Percentiles rank a stretch among this genome's conserved stretches.
phyloP scores from a whole-genome alignment of 495 filamentous ascomycete species.

The Penicillium pulvis region DNA sequence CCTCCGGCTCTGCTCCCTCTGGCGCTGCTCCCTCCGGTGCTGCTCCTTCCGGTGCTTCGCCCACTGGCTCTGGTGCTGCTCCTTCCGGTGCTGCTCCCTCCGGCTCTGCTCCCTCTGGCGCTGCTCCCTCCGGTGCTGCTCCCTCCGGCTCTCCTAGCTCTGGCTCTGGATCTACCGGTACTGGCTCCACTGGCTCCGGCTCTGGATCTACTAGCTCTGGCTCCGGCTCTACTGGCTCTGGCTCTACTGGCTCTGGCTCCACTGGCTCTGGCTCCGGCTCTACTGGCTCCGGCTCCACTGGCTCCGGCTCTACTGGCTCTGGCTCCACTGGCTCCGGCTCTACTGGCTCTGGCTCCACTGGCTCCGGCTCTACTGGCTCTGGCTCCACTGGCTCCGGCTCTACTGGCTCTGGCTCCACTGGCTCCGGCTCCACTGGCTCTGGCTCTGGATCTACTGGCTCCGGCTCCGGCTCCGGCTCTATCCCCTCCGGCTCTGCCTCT shows the following conservation, averaged over 20 bases:
- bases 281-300: conserved; percentile 13
- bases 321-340: conserved; percentile 7
- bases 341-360: conserved; percentile 8
- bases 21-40: conserved; percentile 4
- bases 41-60: conserved; percentile 8
- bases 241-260: conserved; percentile 7
- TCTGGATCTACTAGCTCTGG: conserved; percentile 9
- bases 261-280: conserved; percentile 12
- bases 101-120: background rate
- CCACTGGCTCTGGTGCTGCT: conserved; percentile 6
- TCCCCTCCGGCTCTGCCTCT: conserved; percentile 12
- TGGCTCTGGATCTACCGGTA: conserved; percentile 1
- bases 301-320: conserved; percentile 15
- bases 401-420: conserved; percentile 5
- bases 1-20: conserved; percentile 1
- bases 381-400: conserved; percentile 11
- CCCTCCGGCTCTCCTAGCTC: conserved; percentile 2
- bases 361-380: conserved; percentile 11
- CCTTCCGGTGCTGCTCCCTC: too few relatives aligned
- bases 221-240: conserved; percentile 2
- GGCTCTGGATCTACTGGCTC: conserved; percentile 9
- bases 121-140: too few relatives aligned
- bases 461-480: conserved; percentile 10
- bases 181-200: conserved; percentile 12
- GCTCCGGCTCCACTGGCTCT: conserved; percentile 12